These are phyloP conservation scores for Wallacemonas sp. DNA, from an alignment of 208 protist species.

Conservation along the genomic window DNA sequence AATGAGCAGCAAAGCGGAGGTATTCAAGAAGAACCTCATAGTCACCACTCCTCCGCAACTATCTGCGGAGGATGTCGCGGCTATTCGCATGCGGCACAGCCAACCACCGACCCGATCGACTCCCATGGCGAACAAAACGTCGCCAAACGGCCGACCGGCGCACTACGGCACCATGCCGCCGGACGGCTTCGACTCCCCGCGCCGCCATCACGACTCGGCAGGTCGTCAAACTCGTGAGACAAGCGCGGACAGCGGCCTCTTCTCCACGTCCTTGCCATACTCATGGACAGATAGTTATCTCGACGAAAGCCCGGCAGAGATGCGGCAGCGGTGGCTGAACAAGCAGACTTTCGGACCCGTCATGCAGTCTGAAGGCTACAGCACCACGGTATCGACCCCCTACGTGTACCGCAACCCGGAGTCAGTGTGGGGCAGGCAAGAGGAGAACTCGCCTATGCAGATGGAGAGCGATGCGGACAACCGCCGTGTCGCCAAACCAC, in stretches of 20 bases:
- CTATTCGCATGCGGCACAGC: neutral
- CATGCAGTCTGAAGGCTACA: conserved; percentile 33
- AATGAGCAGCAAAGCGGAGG: neutral
- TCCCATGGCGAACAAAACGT: conserved; percentile 8
- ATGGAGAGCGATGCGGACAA: neutral
- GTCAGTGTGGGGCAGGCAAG: conserved; percentile 17
- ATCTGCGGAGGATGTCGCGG: neutral
- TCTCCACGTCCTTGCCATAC: conserved; percentile 24
- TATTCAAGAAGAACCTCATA: neutral
- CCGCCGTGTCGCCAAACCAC: neutral
- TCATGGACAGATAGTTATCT: conserved; percentile 41
- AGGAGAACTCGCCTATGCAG: neutral
- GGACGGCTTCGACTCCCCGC: neutral
- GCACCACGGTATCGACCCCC: conserved; percentile 18
- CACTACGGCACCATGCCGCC: neutral
- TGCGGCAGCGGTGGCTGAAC: conserved; percentile 30
- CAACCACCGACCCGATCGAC: conserved; percentile 4
- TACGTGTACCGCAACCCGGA: conserved; percentile 2
- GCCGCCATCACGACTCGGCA: neutral
- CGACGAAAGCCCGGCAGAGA: conserved; percentile 21
- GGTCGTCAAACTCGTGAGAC: no score
- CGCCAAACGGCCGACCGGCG: neutral
- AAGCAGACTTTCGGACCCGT: conserved; percentile 41
- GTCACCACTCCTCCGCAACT: conserved; percentile 15
- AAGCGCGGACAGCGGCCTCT: neutral